These are phyloP conservation scores for Trichoderma oligosporum DNA, from an alignment of 2,329 filamentous ascomycete species.

Conservation along the genomic window DNA sequence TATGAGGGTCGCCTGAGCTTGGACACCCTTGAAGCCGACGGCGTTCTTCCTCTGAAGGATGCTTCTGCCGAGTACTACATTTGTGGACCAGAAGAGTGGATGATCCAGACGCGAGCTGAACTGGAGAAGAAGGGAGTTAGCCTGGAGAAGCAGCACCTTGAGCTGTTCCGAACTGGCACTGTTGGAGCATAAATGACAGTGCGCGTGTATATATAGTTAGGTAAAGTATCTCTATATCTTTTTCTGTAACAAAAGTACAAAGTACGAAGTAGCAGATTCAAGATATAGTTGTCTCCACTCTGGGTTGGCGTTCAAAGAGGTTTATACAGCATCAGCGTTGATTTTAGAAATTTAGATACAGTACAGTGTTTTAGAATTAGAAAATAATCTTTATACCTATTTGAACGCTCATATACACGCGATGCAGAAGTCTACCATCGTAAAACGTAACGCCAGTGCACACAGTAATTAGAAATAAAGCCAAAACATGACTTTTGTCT, in stretches of 20 bases:
- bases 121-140: conserved; percentile 55
- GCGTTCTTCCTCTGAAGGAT: conserved; percentile 54
- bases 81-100: conserved; percentile 68
- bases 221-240: no score
- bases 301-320: neutral
- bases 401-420: neutral
- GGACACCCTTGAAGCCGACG: conserved; percentile 48
- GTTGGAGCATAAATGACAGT: neutral
- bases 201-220: neutral
- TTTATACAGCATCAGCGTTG: neutral
- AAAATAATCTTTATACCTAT: neutral
- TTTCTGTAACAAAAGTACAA: no score
- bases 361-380: neutral
- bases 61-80: conserved; percentile 61
- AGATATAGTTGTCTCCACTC: neutral
- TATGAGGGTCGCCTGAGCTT: conserved; percentile 57
- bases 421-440: no score
- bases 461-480: neutral
- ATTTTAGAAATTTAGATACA: neutral
- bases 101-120: conserved; percentile 55
- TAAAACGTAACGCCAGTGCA: no score
- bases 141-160: conserved; percentile 58
- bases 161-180: conserved; percentile 62
- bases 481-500: conserved; percentile 9
- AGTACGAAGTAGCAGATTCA: neutral